These are phyloP conservation scores for Fraxinus albicans DNA, from an alignment of 305 asterid genomes.

Conservation along the genomic window DNA sequence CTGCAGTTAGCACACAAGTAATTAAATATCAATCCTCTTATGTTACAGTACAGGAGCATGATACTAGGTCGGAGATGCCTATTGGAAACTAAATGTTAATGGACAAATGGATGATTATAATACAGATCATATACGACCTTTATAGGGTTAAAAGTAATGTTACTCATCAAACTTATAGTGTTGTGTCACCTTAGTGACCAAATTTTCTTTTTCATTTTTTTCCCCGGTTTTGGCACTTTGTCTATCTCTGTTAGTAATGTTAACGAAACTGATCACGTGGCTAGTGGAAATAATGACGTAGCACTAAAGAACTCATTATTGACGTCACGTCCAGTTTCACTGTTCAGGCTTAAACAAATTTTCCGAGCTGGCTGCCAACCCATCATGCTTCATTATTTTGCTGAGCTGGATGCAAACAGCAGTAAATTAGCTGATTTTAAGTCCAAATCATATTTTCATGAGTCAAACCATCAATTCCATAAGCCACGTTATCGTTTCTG, in stretches of 20 bases:
- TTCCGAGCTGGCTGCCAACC: background rate
- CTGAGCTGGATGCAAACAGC: background rate
- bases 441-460: background rate
- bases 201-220: no score
- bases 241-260: background rate
- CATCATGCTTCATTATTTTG: background rate
- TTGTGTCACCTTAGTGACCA: background rate
- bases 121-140: background rate
- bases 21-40: slow-evolving; percentile 14
- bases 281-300: background rate
- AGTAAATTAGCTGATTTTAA: background rate
- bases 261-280: background rate
- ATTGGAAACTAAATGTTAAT: background rate
- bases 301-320: background rate
- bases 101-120: background rate
- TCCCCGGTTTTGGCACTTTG: background rate
- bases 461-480: background rate
- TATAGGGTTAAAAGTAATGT: background rate
- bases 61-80: background rate
- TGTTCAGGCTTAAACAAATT: background rate
- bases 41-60: background rate
- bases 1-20: slow-evolving; percentile 34
- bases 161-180: background rate
- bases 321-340: background rate
- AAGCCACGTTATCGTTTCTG: background rate